phyloP scores from a whole-genome alignment of 768 basidiomycete species.

The Lactarius akahatsu region DNA sequence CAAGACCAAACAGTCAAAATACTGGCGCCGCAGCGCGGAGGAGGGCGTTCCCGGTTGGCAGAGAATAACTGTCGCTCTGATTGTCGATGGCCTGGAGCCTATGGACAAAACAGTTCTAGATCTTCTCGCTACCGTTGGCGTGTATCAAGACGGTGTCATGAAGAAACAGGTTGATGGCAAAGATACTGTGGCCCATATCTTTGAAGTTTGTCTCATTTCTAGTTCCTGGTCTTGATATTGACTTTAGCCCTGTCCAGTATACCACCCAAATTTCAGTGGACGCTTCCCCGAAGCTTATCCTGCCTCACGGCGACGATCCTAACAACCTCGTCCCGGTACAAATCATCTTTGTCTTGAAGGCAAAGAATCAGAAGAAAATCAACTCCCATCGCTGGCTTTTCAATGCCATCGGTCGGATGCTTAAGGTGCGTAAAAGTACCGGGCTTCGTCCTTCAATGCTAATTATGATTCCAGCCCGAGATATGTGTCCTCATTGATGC shows the following conservation, averaged over 20 bases:
- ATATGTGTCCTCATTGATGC: conserved; percentile 92
- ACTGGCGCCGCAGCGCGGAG: conserved; percentile 80
- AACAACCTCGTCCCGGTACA: conserved; percentile 93
- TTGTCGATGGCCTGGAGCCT: conserved; percentile 88
- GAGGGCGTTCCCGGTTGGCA: conserved; percentile 89
- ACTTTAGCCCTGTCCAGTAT: conserved; percentile 54
- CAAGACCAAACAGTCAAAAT: conserved; percentile 92
- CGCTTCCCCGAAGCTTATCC: conserved; percentile 82
- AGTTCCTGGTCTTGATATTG: conserved; percentile 8
- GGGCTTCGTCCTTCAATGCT: not conserved
- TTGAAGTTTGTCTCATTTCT: conserved; percentile 59
- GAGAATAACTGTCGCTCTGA: conserved; percentile 84
- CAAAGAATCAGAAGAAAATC: conserved; percentile 95
- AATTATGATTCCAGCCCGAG: conserved; percentile 60
- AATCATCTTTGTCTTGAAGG: conserved; percentile 88
- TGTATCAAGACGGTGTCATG: conserved; percentile 95
- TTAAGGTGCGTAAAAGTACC: conserved; percentile 51
- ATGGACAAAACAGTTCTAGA: conserved; percentile 97
- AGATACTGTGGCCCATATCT: conserved; percentile 90
- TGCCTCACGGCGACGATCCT: conserved; percentile 85
- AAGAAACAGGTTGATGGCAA: conserved; percentile 90
- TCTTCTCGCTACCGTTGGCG: conserved; percentile 83
- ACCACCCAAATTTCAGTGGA: conserved; percentile 96
- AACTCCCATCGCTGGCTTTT: conserved; percentile 96
- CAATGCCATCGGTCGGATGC: conserved; percentile 83